Evolutionary conservation across 495 filamentous ascomycete genomes (phyloP).

Genomic region (Stereocaulon alpinum): DNA sequence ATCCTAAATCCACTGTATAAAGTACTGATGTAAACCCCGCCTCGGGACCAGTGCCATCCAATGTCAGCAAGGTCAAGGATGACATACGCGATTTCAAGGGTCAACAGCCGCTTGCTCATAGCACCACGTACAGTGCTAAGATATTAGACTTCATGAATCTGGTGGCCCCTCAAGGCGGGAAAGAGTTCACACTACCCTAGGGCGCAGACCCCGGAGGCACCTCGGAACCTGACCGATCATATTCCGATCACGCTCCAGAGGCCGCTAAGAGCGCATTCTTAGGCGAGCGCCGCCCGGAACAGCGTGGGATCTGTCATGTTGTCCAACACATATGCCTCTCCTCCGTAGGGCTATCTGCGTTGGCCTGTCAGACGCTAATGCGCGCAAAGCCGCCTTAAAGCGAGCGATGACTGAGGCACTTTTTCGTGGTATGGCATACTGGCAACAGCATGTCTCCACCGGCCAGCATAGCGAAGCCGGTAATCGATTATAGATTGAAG

Average conservation of each 20-base stretch:
- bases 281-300: too few relatives aligned
- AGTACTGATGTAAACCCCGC: background rate
- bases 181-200: too few relatives aligned
- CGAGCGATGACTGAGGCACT: background rate
- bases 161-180: background rate
- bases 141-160: background rate
- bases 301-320: too few relatives aligned
- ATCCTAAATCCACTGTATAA: background rate
- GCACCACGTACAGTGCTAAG: background rate
- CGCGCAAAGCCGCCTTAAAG: too few relatives aligned
- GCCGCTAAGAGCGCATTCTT: too few relatives aligned
- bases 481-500: background rate
- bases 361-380: too few relatives aligned
- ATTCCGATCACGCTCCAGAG: too few relatives aligned
- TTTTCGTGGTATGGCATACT: constrained; percentile 2
- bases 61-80: background rate
- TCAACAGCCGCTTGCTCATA: background rate
- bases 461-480: background rate
- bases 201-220: too few relatives aligned
- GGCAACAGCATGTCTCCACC: background rate
- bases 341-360: too few relatives aligned
- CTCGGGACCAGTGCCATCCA: background rate
- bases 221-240: too few relatives aligned
- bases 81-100: background rate
- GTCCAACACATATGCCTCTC: too few relatives aligned